Base-by-base conservation (phyloP, 257 asterid genomes). In the Euphrasia confusa region DNA sequence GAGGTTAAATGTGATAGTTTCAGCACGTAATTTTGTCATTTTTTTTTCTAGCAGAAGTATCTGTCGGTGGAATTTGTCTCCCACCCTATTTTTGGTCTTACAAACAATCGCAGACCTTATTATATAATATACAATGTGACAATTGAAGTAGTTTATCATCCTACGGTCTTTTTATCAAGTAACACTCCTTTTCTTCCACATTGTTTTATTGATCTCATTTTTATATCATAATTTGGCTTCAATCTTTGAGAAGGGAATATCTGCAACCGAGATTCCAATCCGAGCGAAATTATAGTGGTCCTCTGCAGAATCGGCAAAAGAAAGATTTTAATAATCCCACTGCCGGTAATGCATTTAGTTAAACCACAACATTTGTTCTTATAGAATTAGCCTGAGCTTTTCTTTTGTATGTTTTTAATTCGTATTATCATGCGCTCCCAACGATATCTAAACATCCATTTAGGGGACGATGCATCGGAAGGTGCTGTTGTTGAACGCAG, bases 401-500 rank as follows among this genome's bases (percentile, higher is more conserved):
- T 47, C 17, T 39, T 4, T 63, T 45, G 54, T 47, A 15, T 37
- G 3, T 63, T 52, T 60, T 6, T 40, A 54, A 13, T 32, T 50
- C 53, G 27, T 27, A 50, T 60, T 32, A 21, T 15, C 64, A 54
- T 60, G 56, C 63, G 48, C 63, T 54, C 61, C 61, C 14, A 44
- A 59, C 53, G 64, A 27, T 58, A 8, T 27, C 60, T 50, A 45
- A 61, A 53, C 63, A 40, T 74, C 32, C 71, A 58, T 75, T 71
- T 68, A 93, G 97, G 81, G 64, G 94, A 86, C 47, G 97, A 93
- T 70, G 64, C 83, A 61, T 78, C 89, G 4, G 99, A 93, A 74
- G 83, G 86, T 40, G 87, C 95, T 66, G 69, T 85, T 56, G 80
- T 93, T 68, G 94, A 87, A 85, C 89, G 87, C 71, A 81, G 81